A percentile compares a stretch with the other conserved stretches of the same genome.
These are phyloP conservation scores for Pichia exigua DNA, from an alignment of 805 yeast genomes.

Conservation along the genomic window DNA sequence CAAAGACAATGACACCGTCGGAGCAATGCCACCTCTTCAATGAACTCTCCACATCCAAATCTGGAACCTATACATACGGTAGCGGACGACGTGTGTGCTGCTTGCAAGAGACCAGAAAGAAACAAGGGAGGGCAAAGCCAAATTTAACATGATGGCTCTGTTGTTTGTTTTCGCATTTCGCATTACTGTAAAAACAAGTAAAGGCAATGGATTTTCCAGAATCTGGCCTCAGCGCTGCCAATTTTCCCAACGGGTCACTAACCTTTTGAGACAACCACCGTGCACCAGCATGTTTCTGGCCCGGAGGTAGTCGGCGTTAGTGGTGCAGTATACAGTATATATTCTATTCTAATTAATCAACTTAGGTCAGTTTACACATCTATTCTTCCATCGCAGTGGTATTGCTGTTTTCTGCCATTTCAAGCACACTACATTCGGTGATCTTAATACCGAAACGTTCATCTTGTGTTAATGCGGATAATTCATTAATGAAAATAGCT, in stretches of 20 bases:
- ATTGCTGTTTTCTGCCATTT: background rate
- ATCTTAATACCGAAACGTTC: constrained; percentile 60
- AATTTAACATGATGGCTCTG: background rate
- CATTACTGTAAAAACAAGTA: background rate
- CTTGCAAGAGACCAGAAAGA: background rate
- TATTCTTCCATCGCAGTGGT: constrained; percentile 5
- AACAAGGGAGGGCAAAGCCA: background rate
- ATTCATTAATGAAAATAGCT: constrained; percentile 40
- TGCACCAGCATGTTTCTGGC: background rate
- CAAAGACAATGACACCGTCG: background rate
- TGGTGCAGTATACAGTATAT: background rate
- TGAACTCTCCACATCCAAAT: background rate
- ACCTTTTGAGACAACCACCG: background rate
- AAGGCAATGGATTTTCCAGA: background rate
- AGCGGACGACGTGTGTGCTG: background rate
- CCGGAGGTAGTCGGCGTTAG: background rate
- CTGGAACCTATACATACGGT: background rate
- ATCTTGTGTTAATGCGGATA: constrained; percentile 56
- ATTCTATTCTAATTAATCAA: background rate
- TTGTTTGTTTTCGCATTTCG: background rate
- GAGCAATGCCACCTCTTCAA: background rate
- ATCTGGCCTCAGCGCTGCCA: background rate
- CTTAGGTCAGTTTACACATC: background rate
- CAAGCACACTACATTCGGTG: constrained; percentile 49
- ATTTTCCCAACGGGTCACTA: background rate